Evolutionary conservation across 2,329 filamentous ascomycete genomes (phyloP).

Genomic region (Trichoderma lentiforme): DNA sequence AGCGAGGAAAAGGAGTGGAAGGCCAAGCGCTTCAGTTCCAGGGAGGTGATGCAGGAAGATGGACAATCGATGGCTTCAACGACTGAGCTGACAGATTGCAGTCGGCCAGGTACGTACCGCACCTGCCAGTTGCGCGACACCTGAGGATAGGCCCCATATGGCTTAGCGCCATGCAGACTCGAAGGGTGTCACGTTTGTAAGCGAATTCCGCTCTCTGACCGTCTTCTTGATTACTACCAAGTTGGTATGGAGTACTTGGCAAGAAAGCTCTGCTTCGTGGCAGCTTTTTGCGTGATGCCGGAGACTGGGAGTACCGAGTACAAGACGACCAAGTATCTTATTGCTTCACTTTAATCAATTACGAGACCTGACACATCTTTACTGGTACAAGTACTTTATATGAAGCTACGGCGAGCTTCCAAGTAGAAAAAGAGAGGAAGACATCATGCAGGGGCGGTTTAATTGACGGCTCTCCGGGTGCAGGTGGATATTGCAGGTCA

Average conservation of each 20-base stretch:
- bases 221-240: not conserved
- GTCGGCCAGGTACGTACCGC: constrained; percentile 15
- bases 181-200: constrained; percentile 11
- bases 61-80: constrained; percentile 1
- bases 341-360: not conserved
- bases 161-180: constrained; percentile 8
- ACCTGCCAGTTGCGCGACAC: constrained; percentile 11
- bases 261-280: not conserved
- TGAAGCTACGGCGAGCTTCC: not conserved
- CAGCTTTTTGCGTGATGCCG: not conserved
- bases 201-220: not conserved
- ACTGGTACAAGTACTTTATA: not conserved
- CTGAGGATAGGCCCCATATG: not conserved
- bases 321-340: not conserved
- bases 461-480: constrained; percentile 2
- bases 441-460: not conserved
- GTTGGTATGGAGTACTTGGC: not conserved
- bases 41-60: constrained; percentile 2
- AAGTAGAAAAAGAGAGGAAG: not conserved
- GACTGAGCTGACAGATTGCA: constrained; percentile 14
- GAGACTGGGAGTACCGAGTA: not conserved
- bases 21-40: constrained; percentile 4
- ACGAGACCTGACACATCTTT: not conserved
- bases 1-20: constrained; percentile 7
- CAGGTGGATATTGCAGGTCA: not conserved